Conservation (phyloP, 75 land plant genomes). For the Ceratopteris richardii region DNA sequence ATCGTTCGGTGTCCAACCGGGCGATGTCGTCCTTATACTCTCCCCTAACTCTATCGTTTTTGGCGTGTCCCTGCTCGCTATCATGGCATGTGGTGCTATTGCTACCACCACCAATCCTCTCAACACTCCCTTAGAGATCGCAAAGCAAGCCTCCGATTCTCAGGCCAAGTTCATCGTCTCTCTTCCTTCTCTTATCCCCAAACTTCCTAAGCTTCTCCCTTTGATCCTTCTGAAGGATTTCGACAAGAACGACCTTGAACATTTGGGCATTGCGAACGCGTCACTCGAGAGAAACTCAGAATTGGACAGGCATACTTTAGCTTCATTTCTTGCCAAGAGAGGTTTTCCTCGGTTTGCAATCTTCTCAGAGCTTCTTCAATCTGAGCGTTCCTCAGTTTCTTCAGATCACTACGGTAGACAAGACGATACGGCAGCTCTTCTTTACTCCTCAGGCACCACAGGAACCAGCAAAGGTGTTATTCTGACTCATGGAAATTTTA, state of each 20-base stretch:
- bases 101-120: constrained; percentile 92
- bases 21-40: constrained; percentile 80
- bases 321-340: too few relatives aligned
- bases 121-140: constrained; percentile 70
- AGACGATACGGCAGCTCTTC: constrained; percentile 45
- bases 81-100: constrained; percentile 67
- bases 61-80: constrained; percentile 59
- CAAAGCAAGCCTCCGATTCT: constrained; percentile 65
- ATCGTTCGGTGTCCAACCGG: constrained; percentile 30
- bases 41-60: constrained; percentile 79
- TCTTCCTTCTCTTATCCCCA: constrained; percentile 29
- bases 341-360: too few relatives aligned
- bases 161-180: constrained; percentile 51
- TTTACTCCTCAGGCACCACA: constrained; percentile 77
- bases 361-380: too few relatives aligned
- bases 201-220: constrained; percentile 11
- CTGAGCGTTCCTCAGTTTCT: too few relatives aligned
- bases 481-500: constrained; percentile 53
- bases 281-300: too few relatives aligned
- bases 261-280: too few relatives aligned
- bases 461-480: constrained; percentile 58
- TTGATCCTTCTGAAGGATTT: not conserved
- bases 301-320: too few relatives aligned
- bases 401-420: constrained; percentile 5
- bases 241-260: too few relatives aligned